A percentile compares a stretch with the other conserved stretches of the same genome.
Conservation (phyloP, 306 rosid species). For the Quercus cerris region DNA sequence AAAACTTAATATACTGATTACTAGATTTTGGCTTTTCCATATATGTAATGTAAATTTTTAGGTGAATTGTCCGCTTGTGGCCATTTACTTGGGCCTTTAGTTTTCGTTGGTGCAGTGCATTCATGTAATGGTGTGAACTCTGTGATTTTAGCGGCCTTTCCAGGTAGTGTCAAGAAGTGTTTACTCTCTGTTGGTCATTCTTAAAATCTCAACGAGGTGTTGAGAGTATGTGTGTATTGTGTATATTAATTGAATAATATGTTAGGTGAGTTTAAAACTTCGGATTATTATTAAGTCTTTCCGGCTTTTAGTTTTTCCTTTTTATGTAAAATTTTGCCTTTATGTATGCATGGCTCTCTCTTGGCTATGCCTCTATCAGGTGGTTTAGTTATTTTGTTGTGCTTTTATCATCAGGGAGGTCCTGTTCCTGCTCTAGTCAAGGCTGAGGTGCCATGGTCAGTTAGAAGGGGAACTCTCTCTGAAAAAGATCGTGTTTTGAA, state of each 20-base stretch:
- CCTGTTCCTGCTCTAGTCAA: slow-evolving; percentile 69
- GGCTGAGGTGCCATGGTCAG: slow-evolving; percentile 98
- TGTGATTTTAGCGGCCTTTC: background rate
- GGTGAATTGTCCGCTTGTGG: too few relatives aligned
- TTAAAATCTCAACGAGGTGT: background rate
- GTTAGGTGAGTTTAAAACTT: background rate
- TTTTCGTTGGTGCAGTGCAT: too few relatives aligned
- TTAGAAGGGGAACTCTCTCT: slow-evolving; percentile 74
- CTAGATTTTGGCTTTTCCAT: too few relatives aligned
- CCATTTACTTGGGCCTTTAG: too few relatives aligned
- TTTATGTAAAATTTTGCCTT: background rate
- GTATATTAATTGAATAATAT: background rate
- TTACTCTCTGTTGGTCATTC: background rate
- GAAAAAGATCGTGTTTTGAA: slow-evolving; percentile 90
- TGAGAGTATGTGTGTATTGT: background rate
- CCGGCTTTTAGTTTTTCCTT: background rate
- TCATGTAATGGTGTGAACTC: too few relatives aligned
- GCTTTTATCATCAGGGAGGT: slow-evolving; percentile 57
- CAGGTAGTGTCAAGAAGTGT: background rate
- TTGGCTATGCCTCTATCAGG: background rate
- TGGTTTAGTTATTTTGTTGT: slow-evolving; percentile 1
- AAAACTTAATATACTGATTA: too few relatives aligned
- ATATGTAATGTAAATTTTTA: too few relatives aligned
- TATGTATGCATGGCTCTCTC: background rate
- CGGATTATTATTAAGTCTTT: background rate